Evolutionary conservation across 2,329 filamentous ascomycete genomes (phyloP), one percentile per base, ranked within the genome.

Genomic region (Ophiostoma angusticollis): DNA sequence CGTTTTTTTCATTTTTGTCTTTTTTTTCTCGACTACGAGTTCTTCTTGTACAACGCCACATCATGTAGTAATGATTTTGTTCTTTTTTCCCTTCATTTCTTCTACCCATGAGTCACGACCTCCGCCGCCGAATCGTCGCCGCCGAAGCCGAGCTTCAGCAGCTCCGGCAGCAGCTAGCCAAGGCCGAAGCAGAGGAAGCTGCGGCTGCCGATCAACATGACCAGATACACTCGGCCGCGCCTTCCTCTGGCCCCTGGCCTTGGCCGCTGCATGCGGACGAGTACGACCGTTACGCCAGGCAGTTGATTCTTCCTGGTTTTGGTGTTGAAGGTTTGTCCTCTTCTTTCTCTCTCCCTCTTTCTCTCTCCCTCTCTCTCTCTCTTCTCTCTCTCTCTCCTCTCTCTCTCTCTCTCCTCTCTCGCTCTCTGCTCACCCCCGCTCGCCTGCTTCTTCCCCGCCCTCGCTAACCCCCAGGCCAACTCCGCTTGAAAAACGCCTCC

Each of bases 251-350:
- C 6, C 35, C 33, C 1, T 64, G 61, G 60, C 72, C 63, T 47
- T 89, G 84, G 80, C 84, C 83, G 0, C 64, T 94, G 3, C 58
- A 62, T 4, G 61, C 67, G 13, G 72, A 80, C 5, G 86, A 95
- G 50, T 94, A 94, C 56, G 74, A 75, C 47, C 72, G 87, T 45
- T 96, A 96, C 62, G 86, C 84, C 7, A 70, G 89, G 28, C 89
- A 95, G 60, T 78, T 96, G 64, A 87, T 96, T 47, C 74, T 95
- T 44, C 81, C 85, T 0, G 74, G 80, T 41, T 67, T 95, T 44
- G 86, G 87, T 0, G 64, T 93, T 1, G 66, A 77, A 57, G 84
- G 82, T 82, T 27, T 4, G 38, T 19, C 6, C 4, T 22, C 11
- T 12, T 25, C 16, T 13, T 6, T 22, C 16, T n/a, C n/a, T n/a